Evolutionary conservation across 2,329 filamentous ascomycete genomes (phyloP), one percentile per base, ranked within the genome.

Genomic region (Sporothrix humicola): DNA sequence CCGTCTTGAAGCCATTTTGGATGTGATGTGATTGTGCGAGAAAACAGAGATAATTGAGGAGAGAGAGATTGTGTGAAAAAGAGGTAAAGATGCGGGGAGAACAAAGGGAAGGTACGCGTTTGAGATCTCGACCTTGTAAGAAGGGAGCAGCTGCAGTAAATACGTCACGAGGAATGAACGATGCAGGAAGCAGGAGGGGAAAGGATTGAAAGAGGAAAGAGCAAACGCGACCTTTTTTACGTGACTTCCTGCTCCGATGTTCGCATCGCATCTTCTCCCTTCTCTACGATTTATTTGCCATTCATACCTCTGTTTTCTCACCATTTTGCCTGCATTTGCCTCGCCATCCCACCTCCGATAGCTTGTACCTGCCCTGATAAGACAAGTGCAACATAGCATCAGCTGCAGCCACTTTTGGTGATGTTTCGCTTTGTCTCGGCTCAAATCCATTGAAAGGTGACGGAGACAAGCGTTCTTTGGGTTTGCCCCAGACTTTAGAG

Each of bases 371-470:
- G 59, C 66, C 58, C 31, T 26, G 71, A 74, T 69, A 71, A 63
- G 68, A 54, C 6, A 44, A 54, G 46, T 59, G 69, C 46, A 31
- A 72, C 37, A 15, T 17, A n/a, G 26, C 20, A 48, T 12, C 31
- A 23, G 15, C 20, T 59, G 56, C 56, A 20, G 31, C 20, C 66
- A 54, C 7, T 6, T 15, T 20, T 70, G 70, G 46, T 37, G 73
- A 71, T 68, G 66, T 46, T 65, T 74, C 79, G 79, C 77, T 79
- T 80, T 80, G 72, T 77, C 72, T 73, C 79, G 79, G 79, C 79
- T 79, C 72, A 70, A 65, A 6, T 20, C 20, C 23, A 56, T 9
- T 23, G 17, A 10, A 26, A 13, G 26, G 68, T 31, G n/a, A 70
- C 10, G 12, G 42, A 61, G 69, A 17, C 26, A 20, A 42, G 15